Percentiles rank a stretch among this genome's conserved stretches.
These are phyloP conservation scores for Cadophora malorum DNA, from an alignment of 2,329 filamentous ascomycete genomes.

Conservation along the genomic window DNA sequence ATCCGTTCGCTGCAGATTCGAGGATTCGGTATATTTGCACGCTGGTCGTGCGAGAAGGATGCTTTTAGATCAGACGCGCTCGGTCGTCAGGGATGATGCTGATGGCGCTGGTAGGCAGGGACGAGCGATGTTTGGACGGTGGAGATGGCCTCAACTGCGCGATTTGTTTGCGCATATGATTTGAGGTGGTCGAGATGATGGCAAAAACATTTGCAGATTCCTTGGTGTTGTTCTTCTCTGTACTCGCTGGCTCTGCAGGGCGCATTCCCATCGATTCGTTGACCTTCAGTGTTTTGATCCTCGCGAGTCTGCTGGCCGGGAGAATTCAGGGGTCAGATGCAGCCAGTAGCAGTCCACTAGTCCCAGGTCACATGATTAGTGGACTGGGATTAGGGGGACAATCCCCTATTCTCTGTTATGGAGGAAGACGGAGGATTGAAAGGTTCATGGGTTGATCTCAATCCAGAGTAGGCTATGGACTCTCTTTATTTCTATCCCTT, in stretches of 20 bases:
- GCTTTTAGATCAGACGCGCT: conserved; percentile 31
- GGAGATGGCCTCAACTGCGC: conserved; percentile 15
- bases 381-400: neutral
- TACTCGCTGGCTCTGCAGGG: conserved; percentile 10
- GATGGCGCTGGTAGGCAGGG: conserved; percentile 11
- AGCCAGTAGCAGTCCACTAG: neutral
- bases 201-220: conserved; percentile 12
- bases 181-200: conserved; percentile 13
- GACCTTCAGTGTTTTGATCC: conserved; percentile 20
- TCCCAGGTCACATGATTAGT: neutral
- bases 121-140: conserved; percentile 18
- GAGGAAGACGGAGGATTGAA: neutral
- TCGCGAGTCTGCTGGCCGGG: conserved; percentile 16
- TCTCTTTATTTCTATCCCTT: neutral
- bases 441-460: neutral
- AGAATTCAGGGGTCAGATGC: neutral
- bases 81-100: conserved; percentile 27
- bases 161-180: neutral
- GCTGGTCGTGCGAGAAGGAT: conserved; percentile 4
- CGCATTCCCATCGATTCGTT: conserved; percentile 16
- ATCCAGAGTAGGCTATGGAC: neutral
- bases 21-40: conserved; percentile 6
- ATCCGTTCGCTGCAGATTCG: conserved; percentile 34
- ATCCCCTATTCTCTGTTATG: neutral
- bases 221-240: conserved; percentile 8